phyloP scores from a whole-genome alignment of 257 asterid species.

The Nyctanthes arbortristis region DNA sequence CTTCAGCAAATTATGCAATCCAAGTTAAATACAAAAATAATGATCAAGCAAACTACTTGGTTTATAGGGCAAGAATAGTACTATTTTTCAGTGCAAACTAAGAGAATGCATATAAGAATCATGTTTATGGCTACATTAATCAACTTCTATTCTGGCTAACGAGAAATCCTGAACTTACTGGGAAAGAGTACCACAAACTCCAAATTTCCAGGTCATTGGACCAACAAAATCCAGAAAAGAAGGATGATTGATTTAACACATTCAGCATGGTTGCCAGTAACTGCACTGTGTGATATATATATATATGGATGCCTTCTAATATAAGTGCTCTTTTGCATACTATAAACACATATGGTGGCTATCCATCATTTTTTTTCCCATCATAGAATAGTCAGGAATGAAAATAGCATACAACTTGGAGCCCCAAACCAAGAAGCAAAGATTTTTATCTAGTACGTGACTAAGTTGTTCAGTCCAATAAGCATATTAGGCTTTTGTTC shows the following conservation, averaged over 20 bases:
- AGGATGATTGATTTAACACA: neutral
- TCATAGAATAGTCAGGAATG: no score
- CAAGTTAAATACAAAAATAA: neutral
- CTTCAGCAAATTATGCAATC: neutral
- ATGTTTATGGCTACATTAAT: slow-evolving; percentile 8
- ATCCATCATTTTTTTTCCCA: neutral
- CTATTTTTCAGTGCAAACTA: slow-evolving; percentile 17
- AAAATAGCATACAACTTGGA: neutral
- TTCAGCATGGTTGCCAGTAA: neutral
- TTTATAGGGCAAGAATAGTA: neutral
- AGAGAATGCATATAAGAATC: slow-evolving; percentile 1
- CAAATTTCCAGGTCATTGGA: neutral
- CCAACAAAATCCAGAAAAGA: slow-evolving; percentile 3
- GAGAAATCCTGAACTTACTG: slow-evolving; percentile 5
- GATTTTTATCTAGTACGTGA: neutral
- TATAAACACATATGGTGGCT: no score
- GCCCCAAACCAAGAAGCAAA: neutral
- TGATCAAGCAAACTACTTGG: neutral
- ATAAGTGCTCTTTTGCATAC: no score
- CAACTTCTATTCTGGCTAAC: slow-evolving; percentile 15
- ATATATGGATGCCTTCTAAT: neutral
- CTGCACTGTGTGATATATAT: neutral
- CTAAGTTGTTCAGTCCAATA: neutral
- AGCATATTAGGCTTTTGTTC: slow-evolving; percentile 10
- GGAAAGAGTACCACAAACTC: slow-evolving; percentile 1